Evolutionary conservation across 306 rosid species (phyloP).

Genomic region (Notholithocarpus densiflorus): DNA sequence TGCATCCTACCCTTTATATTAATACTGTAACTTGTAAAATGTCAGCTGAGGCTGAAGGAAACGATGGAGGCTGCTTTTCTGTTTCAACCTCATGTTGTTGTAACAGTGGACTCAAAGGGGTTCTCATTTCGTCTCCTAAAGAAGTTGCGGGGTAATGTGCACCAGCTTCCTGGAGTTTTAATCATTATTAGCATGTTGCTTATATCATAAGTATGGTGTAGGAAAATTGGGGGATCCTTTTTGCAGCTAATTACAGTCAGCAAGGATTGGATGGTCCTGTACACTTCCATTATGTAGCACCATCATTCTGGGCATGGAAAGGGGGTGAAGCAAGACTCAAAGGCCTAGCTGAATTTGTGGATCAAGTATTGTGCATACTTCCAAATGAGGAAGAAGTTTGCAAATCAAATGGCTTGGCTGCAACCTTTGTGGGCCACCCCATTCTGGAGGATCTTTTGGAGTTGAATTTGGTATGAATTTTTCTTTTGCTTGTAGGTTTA

Average conservation of each 20-base stretch:
- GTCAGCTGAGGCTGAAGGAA: slow-evolving; percentile 67
- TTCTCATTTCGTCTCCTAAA: slow-evolving; percentile 83
- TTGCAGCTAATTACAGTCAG: slow-evolving; percentile 69
- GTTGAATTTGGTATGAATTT: slow-evolving; percentile 47
- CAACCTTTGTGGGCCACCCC: slow-evolving; percentile 93
- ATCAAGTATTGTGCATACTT: slow-evolving; percentile 83
- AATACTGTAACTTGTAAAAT: slow-evolving; percentile 14
- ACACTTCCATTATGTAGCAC: slow-evolving; percentile 89
- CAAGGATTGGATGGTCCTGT: slow-evolving; percentile 42
- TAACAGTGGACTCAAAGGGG: slow-evolving; percentile 84
- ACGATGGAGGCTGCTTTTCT: slow-evolving; percentile 67
- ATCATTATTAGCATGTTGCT: slow-evolving; percentile 11
- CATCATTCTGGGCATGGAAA: slow-evolving; percentile 99
- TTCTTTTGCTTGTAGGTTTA: not conserved
- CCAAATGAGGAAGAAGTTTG: slow-evolving; percentile 84
- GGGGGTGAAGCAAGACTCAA: slow-evolving; percentile 85
- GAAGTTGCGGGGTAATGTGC: slow-evolving; percentile 71
- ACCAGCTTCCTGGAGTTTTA: slow-evolving; percentile 19
- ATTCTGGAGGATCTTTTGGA: slow-evolving; percentile 66
- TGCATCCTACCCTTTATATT: slow-evolving; percentile 2
- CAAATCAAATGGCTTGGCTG: slow-evolving; percentile 71
- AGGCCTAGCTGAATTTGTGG: slow-evolving; percentile 75
- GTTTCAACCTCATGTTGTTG: slow-evolving; percentile 80
- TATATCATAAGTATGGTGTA: slow-evolving; percentile 30
- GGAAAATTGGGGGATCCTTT: slow-evolving; percentile 43